These are phyloP conservation scores for Breviolum minutum DNA, from an alignment of 73 alveolate species.

Conservation along the genomic window DNA sequence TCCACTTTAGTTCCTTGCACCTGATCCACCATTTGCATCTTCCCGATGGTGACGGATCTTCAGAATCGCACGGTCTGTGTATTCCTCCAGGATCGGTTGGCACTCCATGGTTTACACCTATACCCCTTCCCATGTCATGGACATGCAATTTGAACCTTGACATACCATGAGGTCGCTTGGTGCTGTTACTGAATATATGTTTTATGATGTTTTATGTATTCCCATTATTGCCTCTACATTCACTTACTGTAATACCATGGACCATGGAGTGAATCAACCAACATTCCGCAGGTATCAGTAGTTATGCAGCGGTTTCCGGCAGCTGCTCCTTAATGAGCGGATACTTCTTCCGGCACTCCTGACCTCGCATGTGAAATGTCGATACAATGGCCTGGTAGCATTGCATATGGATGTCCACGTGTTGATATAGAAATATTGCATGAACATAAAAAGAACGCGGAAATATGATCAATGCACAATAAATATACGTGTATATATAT, in stretches of 20 bases:
- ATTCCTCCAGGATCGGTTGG: slow-evolving; percentile 8
- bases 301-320: not conserved
- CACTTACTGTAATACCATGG: not conserved
- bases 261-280: not conserved
- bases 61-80: slow-evolving; percentile 72
- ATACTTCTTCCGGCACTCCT: slow-evolving; percentile 92
- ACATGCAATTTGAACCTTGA: not conserved
- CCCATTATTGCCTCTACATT: not conserved
- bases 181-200: not conserved
- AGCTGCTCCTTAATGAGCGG: slow-evolving; percentile 71
- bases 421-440: no score
- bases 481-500: no score
- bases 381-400: no score
- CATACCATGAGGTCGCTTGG: not conserved
- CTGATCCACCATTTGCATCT: slow-evolving; percentile 68
- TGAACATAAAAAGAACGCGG: no score
- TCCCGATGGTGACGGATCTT: slow-evolving; percentile 68
- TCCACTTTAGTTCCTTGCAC: not conserved
- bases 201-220: not conserved
- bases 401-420: no score
- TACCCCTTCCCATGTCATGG: no score
- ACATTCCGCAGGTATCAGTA: not conserved
- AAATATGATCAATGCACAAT: no score
- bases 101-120: no score
- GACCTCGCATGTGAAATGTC: slow-evolving; percentile 4